Evolutionary conservation across 371 early-diverging fungal genomes (phyloP).

Genomic region (Mortierella sp.): DNA sequence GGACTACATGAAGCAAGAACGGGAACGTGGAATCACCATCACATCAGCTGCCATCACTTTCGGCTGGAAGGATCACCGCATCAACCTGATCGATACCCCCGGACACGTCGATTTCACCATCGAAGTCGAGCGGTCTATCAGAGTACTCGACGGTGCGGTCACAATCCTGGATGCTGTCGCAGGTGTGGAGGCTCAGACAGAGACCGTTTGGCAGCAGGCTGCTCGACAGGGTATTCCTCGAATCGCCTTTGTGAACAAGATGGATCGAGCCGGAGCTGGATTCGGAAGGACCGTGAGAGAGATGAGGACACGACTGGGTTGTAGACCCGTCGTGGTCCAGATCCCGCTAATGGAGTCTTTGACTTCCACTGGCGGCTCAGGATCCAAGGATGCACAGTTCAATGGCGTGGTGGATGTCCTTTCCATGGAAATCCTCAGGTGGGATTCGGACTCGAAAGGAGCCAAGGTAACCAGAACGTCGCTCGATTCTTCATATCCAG

Average conservation of each 20-base stretch:
- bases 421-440: conserved; percentile 77
- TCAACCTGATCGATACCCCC: conserved; percentile 97
- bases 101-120: conserved; percentile 98
- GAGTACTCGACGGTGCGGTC: conserved; percentile 95
- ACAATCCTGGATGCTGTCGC: conserved; percentile 93
- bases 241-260: conserved; percentile 93
- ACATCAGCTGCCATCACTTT: conserved; percentile 95
- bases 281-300: conserved; percentile 73
- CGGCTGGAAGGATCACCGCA: conserved; percentile 84
- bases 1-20: conserved; percentile 92
- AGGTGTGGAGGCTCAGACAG: conserved; percentile 98
- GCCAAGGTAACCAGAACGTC: conserved; percentile 52
- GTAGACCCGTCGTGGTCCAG: conserved; percentile 79
- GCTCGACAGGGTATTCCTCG: conserved; percentile 86
- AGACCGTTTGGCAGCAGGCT: conserved; percentile 94
- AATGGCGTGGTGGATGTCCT: conserved; percentile 84
- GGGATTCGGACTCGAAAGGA: conserved; percentile 69
- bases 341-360: conserved; percentile 73
- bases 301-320: conserved; percentile 73
- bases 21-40: conserved; percentile 96
- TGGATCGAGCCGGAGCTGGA: conserved; percentile 90
- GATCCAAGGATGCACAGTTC: conserved; percentile 47
- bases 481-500: conserved; percentile 38
- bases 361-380: conserved; percentile 10
- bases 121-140: conserved; percentile 93